These are phyloP conservation scores for Nemania abortiva DNA, from an alignment of 2,329 filamentous ascomycete genomes.

Conservation along the genomic window DNA sequence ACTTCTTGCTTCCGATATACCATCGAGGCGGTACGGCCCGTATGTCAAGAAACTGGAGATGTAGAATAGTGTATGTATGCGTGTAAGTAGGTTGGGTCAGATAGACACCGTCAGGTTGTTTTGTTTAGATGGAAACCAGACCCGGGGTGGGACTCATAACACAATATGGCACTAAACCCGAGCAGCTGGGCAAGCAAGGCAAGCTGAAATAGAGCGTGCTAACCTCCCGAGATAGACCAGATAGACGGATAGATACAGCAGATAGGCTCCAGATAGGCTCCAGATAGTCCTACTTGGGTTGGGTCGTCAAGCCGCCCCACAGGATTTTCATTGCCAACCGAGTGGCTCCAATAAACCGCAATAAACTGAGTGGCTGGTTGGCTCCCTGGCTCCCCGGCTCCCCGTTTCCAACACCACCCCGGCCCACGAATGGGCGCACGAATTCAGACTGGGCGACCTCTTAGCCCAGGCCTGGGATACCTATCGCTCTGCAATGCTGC, in stretches of 20 bases:
- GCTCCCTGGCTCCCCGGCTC: neutral
- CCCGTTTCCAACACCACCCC: conserved; percentile 1
- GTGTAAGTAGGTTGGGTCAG: neutral
- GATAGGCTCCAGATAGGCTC: neutral
- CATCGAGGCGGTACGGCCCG: conserved; percentile 26
- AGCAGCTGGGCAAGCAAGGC: conserved; percentile 26
- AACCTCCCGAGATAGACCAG: neutral
- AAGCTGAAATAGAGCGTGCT: conserved; percentile 26
- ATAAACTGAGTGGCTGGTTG: conserved; percentile 32
- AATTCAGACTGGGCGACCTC: neutral
- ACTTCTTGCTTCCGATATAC: conserved; percentile 11
- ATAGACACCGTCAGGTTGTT: conserved; percentile 25
- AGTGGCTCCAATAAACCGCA: conserved; percentile 13
- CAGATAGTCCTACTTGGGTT: conserved; percentile 3
- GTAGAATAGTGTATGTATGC: conserved; percentile 5
- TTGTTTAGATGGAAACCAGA: conserved; percentile 33
- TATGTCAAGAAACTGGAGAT: conserved; percentile 18
- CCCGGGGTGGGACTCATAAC: conserved; percentile 19
- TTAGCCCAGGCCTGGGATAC: neutral
- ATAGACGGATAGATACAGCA: neutral
- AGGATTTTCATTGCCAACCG: conserved; percentile 21
- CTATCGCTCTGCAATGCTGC: conserved; percentile 7
- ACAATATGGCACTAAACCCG: conserved; percentile 25
- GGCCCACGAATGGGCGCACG: neutral
- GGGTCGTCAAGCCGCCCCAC: conserved; percentile 18